phyloP scores from a whole-genome alignment of 2,329 filamentous ascomycete species.

The Scleromitrula shiraiana region DNA sequence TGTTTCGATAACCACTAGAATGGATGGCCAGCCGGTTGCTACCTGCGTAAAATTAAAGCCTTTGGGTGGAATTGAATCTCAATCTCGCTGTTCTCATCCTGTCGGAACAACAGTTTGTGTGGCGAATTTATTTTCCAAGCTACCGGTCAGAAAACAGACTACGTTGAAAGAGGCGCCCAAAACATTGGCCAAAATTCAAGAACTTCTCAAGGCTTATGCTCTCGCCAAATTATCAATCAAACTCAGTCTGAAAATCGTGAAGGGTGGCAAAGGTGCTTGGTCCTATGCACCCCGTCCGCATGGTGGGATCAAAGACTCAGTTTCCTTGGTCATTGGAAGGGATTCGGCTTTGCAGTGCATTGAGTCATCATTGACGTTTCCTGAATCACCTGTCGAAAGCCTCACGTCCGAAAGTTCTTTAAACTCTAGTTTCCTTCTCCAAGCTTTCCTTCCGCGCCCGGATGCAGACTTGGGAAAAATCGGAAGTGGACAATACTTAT shows the following conservation, averaged over 20 bases:
- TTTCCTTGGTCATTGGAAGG: conserved; percentile 53
- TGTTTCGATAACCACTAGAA: conserved; percentile 56
- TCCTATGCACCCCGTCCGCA: conserved; percentile 50
- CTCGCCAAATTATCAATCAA: conserved; percentile 57
- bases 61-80: conserved; percentile 32
- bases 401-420: not conserved
- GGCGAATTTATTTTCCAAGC: conserved; percentile 46
- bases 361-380: conserved; percentile 26
- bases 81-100: conserved; percentile 40
- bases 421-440: conserved; percentile 39
- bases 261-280: conserved; percentile 46
- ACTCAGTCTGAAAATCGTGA: conserved; percentile 51
- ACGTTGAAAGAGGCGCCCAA: conserved; percentile 50
- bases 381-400: conserved; percentile 11
- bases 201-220: conserved; percentile 55
- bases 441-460: conserved; percentile 50
- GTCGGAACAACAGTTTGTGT: conserved; percentile 63
- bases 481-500: conserved; percentile 51
- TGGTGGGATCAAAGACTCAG: conserved; percentile 47
- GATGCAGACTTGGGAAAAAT: conserved; percentile 38
- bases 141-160: conserved; percentile 56
- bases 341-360: conserved; percentile 48
- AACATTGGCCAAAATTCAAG: conserved; percentile 48
- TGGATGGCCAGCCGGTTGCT: conserved; percentile 52
- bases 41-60: conserved; percentile 37